These are phyloP conservation scores for Aspergillus sclerotiicarbonarius DNA, from an alignment of 495 filamentous ascomycete species.

Conservation along the genomic window DNA sequence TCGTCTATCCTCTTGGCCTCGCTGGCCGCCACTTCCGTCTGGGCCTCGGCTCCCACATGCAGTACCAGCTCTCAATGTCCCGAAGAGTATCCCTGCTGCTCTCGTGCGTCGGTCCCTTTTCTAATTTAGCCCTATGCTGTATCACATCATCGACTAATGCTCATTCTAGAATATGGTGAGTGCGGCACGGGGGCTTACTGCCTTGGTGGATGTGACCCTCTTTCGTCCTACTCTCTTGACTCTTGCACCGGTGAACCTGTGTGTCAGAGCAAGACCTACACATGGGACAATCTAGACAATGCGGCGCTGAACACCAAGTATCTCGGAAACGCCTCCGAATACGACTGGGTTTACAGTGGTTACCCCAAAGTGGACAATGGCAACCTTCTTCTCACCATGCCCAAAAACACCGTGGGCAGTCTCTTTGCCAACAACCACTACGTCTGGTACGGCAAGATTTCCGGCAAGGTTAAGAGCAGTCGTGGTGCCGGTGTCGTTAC, in stretches of 20 bases:
- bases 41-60: slow-evolving; percentile 45
- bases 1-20: slow-evolving; percentile 35
- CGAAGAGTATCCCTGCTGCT: slow-evolving; percentile 78
- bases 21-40: slow-evolving; percentile 35
- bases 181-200: slow-evolving; percentile 95
- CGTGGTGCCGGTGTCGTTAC: slow-evolving; percentile 86
- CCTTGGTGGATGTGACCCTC: slow-evolving; percentile 90
- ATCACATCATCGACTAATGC: slow-evolving; percentile 2
- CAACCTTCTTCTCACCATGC: slow-evolving; percentile 81
- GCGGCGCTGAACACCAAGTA: slow-evolving; percentile 72
- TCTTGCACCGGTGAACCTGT: slow-evolving; percentile 84
- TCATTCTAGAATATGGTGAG: slow-evolving; percentile 76
- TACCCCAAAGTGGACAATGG: slow-evolving; percentile 59
- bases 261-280: slow-evolving; percentile 72
- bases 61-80: slow-evolving; percentile 66
- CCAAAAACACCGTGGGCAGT: slow-evolving; percentile 75
- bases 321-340: slow-evolving; percentile 72
- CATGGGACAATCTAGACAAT: slow-evolving; percentile 61
- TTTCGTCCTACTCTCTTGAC: slow-evolving; percentile 73
- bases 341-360: slow-evolving; percentile 89
- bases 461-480: slow-evolving; percentile 80
- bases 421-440: slow-evolving; percentile 84
- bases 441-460: slow-evolving; percentile 96
- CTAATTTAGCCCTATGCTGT: neutral
- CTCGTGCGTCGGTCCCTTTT: slow-evolving; percentile 62